These are phyloP conservation scores for Gossypium thurberi DNA, from an alignment of 345 rosid species.

Conservation along the genomic window DNA sequence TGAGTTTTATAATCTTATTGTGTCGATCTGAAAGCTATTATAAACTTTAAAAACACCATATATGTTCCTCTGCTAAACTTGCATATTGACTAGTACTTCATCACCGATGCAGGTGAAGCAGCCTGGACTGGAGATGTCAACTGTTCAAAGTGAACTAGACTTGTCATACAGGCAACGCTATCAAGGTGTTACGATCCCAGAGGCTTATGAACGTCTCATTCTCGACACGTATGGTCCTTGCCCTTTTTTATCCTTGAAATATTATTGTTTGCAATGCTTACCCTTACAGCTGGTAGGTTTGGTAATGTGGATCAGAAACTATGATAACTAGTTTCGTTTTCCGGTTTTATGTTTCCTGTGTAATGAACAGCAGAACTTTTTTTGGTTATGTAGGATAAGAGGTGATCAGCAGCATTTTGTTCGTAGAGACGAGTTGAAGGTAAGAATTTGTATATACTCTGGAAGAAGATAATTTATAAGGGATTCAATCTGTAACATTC, in stretches of 20 bases:
- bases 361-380: background rate
- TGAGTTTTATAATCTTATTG: constrained; percentile 27
- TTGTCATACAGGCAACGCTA: constrained; percentile 90
- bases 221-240: constrained; percentile 72
- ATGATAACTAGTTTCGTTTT: background rate
- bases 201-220: constrained; percentile 96
- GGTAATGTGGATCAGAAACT: background rate
- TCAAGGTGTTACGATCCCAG: constrained; percentile 75
- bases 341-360: background rate
- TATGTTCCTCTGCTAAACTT: background rate
- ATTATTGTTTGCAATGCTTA: background rate
- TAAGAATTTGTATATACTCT: constrained; percentile 17
- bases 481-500: background rate
- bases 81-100: constrained; percentile 5
- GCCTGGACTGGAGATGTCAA: constrained; percentile 93
- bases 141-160: constrained; percentile 94
- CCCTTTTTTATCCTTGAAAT: background rate
- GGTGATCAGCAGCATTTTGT: constrained; percentile 99
- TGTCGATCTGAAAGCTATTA: background rate
- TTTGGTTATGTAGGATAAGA: constrained; percentile 54
- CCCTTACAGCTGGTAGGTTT: background rate
- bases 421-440: constrained; percentile 96
- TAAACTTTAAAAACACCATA: background rate
- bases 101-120: constrained; percentile 72
- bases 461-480: background rate